Base-by-base conservation (phyloP, 2,329 filamentous ascomycete genomes). In the Beauveria sp. region DNA sequence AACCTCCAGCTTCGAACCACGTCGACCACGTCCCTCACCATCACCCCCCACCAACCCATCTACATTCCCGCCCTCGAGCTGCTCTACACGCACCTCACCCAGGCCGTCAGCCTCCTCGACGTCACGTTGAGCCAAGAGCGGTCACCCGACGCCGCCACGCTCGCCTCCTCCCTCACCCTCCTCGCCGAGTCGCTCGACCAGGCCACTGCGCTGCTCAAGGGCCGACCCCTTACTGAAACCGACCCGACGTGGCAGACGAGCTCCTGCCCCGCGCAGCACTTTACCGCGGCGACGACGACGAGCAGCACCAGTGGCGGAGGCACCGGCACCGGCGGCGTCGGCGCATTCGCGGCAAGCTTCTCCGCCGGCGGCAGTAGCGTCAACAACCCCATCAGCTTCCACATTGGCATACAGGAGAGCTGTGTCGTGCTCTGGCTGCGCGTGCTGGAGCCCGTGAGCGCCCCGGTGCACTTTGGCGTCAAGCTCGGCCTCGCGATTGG, bases 101-200 rank as follows among this genome's bases (percentile, higher is more conserved):
- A 91, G 68, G 88, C 90, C 61, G 84, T 97, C 64, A 91, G 96
- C 72, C 85, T 96, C 52, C 86, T 96, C 55, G 84, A 88, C 67
- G 83, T 96, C 18, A 91, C 88, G 50, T 82, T 88, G 30, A 88
- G 66, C 68, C 84, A 55, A 51, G 59, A 43, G 44, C 24, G 41
- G 2, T 14, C 12, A 77, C 65, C 61, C 82, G 86, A 75, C 73
- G 85, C 69, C 76, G 79, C 72, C 26, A 82, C 84, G 61, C 77
- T 86, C 34, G 75, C 80, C 34, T 77, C 79, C 8, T 82, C 85
- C 63, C 77, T 87, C 26, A 77, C 79, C 52, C 75, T 85, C 43
- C 77, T 87, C 43, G 74, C 82, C 61, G 78, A 81, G 61, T 78
- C 83, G 26, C 75, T 87, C 60, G 61, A 76, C 44, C 81, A 84